phyloP scores from a whole-genome alignment of 164 flowering plant species.

The Liquidambar formosana region DNA sequence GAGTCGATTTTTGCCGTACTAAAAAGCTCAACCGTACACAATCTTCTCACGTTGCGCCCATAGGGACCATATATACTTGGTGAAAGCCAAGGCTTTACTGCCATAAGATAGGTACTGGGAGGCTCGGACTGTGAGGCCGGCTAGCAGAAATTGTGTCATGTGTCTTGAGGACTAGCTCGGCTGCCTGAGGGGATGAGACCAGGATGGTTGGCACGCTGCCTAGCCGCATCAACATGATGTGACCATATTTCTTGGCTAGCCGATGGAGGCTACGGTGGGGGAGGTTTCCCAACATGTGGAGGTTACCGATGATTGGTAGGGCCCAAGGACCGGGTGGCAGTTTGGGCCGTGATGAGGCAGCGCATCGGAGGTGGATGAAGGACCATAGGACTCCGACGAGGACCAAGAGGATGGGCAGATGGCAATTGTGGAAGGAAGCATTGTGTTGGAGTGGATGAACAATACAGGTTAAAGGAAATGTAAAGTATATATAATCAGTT shows the following conservation, averaged over 20 bases:
- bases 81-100: slow-evolving; percentile 7
- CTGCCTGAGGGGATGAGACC: slow-evolving; percentile 21
- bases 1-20: slow-evolving; percentile 19
- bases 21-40: slow-evolving; percentile 26
- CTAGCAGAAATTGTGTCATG: slow-evolving; percentile 26
- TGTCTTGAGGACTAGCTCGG: slow-evolving; percentile 28
- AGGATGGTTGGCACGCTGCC: slow-evolving; percentile 22
- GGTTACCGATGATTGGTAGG: slow-evolving; percentile 29
- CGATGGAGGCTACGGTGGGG: slow-evolving; percentile 23
- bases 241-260: slow-evolving; percentile 20
- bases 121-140: slow-evolving; percentile 11
- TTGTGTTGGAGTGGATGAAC: not conserved
- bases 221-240: slow-evolving; percentile 26
- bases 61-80: slow-evolving; percentile 30
- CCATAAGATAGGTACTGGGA: slow-evolving; percentile 16
- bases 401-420: not conserved
- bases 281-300: slow-evolving; percentile 23
- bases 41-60: slow-evolving; percentile 24
- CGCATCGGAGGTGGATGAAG: not conserved
- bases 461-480: too few relatives aligned
- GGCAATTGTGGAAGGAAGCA: not conserved
- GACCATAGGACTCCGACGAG: not conserved
- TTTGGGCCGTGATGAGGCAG: not conserved
- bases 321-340: slow-evolving; percentile 30
- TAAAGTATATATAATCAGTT: too few relatives aligned